These are phyloP conservation scores for Penicillium daleae DNA, from an alignment of 495 filamentous ascomycete genomes.

Conservation along the genomic window DNA sequence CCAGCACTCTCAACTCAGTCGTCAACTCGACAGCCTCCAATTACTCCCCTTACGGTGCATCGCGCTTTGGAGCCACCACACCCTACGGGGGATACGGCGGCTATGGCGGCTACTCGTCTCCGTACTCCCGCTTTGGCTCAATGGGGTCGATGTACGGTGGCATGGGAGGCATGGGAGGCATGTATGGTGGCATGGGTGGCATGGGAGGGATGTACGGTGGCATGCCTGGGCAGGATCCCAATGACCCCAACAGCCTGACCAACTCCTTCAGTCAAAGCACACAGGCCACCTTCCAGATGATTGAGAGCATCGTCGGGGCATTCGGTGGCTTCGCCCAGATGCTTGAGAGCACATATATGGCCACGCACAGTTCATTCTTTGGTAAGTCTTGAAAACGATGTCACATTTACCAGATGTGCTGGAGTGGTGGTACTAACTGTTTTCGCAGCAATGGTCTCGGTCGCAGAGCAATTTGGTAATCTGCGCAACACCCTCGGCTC, in stretches of 20 bases:
- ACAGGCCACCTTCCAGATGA: constrained; percentile 97
- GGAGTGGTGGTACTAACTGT: constrained; percentile 17
- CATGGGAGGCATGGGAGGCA: constrained; percentile 59
- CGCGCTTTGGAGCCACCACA: constrained; percentile 55
- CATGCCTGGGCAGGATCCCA: constrained; percentile 66
- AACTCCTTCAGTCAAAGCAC: constrained; percentile 90
- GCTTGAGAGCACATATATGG: constrained; percentile 99
- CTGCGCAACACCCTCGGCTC: constrained; percentile 94
- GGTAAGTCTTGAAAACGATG: constrained; percentile 62
- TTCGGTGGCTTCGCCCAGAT: constrained; percentile 97
- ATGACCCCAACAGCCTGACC: constrained; percentile 91
- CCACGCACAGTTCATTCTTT: constrained; percentile 98
- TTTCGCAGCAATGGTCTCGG: constrained; percentile 89
- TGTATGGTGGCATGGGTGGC: constrained; percentile 53
- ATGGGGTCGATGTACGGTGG: constrained; percentile 62
- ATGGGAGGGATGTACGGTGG: constrained; percentile 63
- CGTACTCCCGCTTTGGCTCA: constrained; percentile 69
- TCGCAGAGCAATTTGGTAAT: constrained; percentile 95
- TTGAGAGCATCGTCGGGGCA: constrained; percentile 97
- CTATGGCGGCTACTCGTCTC: constrained; percentile 59
- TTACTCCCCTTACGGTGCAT: constrained; percentile 75
- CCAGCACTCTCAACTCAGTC: constrained; percentile 72
- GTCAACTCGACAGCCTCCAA: constrained; percentile 83
- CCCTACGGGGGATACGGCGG: constrained; percentile 55
- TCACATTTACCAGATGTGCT: not conserved